phyloP scores from a whole-genome alignment of 805 yeast species.

The Yarrowia alimentaria region DNA sequence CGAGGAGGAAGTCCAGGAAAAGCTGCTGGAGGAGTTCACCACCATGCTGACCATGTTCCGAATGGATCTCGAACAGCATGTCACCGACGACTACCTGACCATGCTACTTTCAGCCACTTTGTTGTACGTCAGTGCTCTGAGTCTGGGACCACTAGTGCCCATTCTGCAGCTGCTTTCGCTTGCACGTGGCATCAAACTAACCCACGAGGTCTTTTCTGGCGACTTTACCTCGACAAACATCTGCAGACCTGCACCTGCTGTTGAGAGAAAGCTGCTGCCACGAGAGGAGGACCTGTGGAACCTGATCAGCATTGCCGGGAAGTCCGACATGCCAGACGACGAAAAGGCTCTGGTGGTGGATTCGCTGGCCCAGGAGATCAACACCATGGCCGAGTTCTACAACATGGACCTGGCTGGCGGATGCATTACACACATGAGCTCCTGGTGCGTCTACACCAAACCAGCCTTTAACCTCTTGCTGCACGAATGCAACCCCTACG shows the following conservation, averaged over 20 bases:
- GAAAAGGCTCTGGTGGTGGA: too few relatives aligned
- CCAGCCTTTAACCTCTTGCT: neutral
- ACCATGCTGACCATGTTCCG: neutral
- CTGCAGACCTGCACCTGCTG: too few relatives aligned
- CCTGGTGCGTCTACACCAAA: slow-evolving; percentile 2
- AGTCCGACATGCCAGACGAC: too few relatives aligned
- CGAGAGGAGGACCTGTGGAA: slow-evolving; percentile 1
- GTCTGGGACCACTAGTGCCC: slow-evolving; percentile 4
- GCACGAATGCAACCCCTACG: neutral
- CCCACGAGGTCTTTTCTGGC: neutral
- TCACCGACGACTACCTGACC: neutral
- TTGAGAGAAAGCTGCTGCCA: neutral
- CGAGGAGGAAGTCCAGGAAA: too few relatives aligned
- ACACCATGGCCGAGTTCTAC: slow-evolving; percentile 2
- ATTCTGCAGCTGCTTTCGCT: neutral
- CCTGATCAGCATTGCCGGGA: neutral
- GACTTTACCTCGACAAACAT: too few relatives aligned
- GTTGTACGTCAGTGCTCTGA: neutral
- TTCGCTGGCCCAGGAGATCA: neutral
- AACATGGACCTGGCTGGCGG: slow-evolving; percentile 7
- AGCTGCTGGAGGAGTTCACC: neutral
- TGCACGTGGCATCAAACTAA: neutral
- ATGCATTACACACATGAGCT: slow-evolving; percentile 8
- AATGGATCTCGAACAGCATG: too few relatives aligned
- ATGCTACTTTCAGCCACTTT: neutral